phyloP scores from a whole-genome alignment of 1,284 basidiomycete genomes.

The Ganoderma multipileum region DNA sequence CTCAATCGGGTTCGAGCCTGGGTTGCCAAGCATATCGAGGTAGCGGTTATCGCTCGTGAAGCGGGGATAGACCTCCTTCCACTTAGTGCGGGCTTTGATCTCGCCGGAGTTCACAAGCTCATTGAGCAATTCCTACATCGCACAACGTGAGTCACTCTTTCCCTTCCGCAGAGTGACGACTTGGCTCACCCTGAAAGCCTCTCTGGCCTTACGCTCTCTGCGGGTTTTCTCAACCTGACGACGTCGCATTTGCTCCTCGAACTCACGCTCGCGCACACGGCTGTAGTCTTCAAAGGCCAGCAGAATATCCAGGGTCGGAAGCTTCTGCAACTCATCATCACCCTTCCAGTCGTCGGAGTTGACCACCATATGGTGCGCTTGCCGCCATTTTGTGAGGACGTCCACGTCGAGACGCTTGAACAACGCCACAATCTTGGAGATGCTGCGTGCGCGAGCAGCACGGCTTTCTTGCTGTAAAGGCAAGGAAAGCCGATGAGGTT shows the following conservation, averaged over 20 bases:
- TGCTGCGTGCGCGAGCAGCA: constrained; percentile 75
- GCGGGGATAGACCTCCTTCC: constrained; percentile 86
- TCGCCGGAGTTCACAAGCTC: constrained; percentile 72
- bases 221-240: constrained; percentile 84
- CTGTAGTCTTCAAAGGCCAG: constrained; percentile 93
- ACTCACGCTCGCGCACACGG: constrained; percentile 85
- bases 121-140: constrained; percentile 66
- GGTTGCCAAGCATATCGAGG: constrained; percentile 84
- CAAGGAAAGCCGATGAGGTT: constrained; percentile 10
- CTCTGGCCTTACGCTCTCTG: constrained; percentile 85
- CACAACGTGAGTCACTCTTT: neutral
- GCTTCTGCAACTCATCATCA: constrained; percentile 77
- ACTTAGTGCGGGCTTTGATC: constrained; percentile 86
- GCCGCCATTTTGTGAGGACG: constrained; percentile 88
- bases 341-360: constrained; percentile 81
- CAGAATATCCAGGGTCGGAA: constrained; percentile 90
- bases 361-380: constrained; percentile 77
- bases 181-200: constrained; percentile 77
- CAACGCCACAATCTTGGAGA: constrained; percentile 78
- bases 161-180: neutral
- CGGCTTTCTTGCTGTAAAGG: constrained; percentile 72
- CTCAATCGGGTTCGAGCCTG: constrained; percentile 93
- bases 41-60: constrained; percentile 87
- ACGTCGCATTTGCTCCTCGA: constrained; percentile 83
- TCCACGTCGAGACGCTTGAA: constrained; percentile 87